Percentiles rank a stretch among this genome's conserved stretches.
Conservation (phyloP, 805 yeast genomes). For the Diddensiella santjacobensis region DNA sequence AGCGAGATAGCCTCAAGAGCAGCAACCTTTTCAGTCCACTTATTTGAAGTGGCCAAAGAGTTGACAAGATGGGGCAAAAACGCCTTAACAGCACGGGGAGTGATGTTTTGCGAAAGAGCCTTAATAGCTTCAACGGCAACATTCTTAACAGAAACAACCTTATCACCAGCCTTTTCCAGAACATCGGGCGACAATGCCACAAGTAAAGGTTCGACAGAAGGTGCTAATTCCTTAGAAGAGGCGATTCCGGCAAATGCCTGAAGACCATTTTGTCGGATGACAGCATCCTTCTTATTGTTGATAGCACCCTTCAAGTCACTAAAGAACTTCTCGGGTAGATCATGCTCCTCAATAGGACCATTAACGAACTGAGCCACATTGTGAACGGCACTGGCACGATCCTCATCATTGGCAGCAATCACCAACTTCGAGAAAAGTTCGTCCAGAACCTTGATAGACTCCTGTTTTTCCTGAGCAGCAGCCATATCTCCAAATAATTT, state of each 20-base stretch:
- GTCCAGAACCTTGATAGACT: slow-evolving; percentile 64
- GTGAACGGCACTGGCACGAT: slow-evolving; percentile 78
- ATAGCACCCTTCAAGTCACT: slow-evolving; percentile 68
- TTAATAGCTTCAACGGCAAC: slow-evolving; percentile 73
- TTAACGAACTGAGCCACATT: slow-evolving; percentile 91
- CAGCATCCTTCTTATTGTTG: slow-evolving; percentile 70
- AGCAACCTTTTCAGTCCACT: slow-evolving; percentile 98
- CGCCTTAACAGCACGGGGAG: slow-evolving; percentile 91
- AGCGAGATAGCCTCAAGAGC: slow-evolving; percentile 78
- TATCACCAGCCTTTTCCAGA: slow-evolving; percentile 83
- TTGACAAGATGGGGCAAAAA: slow-evolving; percentile 75
- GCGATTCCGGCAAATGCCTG: slow-evolving; percentile 85
- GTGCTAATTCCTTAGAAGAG: slow-evolving; percentile 63
- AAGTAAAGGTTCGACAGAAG: slow-evolving; percentile 94
- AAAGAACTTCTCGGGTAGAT: slow-evolving; percentile 89
- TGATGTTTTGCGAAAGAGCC: slow-evolving; percentile 74
- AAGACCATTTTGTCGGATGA: slow-evolving; percentile 69
- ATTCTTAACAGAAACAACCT: slow-evolving; percentile 68
- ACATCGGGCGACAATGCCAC: slow-evolving; percentile 72
- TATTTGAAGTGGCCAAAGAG: slow-evolving; percentile 61
- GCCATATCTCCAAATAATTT: slow-evolving; percentile 15
- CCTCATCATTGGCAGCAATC: slow-evolving; percentile 75
- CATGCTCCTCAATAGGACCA: slow-evolving; percentile 97
- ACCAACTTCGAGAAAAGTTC: slow-evolving; percentile 91
- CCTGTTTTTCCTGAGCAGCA: slow-evolving; percentile 22